A percentile compares a stretch with the other conserved stretches of the same genome.
Evolutionary conservation across 2,329 filamentous ascomycete genomes (phyloP).

Genomic region (Sporothrix luriei): DNA sequence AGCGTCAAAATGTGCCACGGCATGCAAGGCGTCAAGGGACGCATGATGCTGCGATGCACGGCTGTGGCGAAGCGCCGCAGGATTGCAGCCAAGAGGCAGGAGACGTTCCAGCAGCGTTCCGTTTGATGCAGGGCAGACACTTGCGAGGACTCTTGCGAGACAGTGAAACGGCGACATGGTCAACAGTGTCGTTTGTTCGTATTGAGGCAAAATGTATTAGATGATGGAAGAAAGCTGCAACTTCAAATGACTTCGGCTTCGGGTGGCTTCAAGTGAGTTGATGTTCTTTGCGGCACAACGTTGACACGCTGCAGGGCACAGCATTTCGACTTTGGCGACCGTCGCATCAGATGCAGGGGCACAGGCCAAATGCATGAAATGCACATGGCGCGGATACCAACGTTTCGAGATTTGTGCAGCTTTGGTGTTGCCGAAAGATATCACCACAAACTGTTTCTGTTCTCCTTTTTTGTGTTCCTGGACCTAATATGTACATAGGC

Average conservation of each 20-base stretch:
- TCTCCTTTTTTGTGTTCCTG: not conserved
- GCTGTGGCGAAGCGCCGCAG: conserved; percentile 14
- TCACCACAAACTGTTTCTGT: not conserved
- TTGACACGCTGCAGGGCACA: not conserved
- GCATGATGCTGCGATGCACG: conserved; percentile 2
- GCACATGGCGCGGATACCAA: too few relatives aligned
- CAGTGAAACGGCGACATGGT: not conserved
- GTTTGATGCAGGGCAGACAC: not conserved
- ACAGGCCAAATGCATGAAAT: not conserved
- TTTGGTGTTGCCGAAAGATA: not conserved
- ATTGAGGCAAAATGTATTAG: not conserved
- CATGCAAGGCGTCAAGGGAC: not conserved
- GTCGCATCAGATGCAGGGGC: not conserved
- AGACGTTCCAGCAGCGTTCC: conserved; percentile 1
- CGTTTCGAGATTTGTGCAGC: too few relatives aligned
- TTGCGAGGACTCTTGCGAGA: not conserved
- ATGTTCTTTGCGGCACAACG: not conserved
- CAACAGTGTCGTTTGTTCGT: not conserved
- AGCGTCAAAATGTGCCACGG: not conserved
- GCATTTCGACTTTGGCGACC: too few relatives aligned
- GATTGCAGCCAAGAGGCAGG: conserved; percentile 5
- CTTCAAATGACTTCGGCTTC: too few relatives aligned
- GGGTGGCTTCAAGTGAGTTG: not conserved
- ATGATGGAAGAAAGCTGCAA: not conserved
- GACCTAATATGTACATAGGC: not conserved